phyloP scores from a whole-genome alignment of 202 grass and related monocot species.

The Elaeis oleifera region DNA sequence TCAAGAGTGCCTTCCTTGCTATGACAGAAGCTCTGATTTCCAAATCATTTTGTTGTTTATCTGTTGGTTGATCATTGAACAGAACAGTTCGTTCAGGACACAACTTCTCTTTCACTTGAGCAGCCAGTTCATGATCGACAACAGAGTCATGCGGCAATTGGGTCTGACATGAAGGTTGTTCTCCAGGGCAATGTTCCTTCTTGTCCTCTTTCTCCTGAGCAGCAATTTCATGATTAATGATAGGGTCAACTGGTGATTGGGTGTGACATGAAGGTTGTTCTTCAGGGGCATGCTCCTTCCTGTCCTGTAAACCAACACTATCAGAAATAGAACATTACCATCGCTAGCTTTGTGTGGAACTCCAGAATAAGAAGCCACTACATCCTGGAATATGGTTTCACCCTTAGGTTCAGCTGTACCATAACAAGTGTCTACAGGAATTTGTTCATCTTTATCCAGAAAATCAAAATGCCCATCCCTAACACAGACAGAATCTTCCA shows the following conservation, averaged over 20 bases:
- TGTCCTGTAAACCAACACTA: constrained; percentile 1
- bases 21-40: constrained; percentile 5
- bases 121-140: constrained; percentile 6
- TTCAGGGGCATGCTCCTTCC: constrained; percentile 25
- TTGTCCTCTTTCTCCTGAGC: constrained; percentile 11
- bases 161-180: constrained; percentile 19
- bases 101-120: constrained; percentile 11
- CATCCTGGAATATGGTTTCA: no score
- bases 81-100: background rate
- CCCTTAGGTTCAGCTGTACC: no score
- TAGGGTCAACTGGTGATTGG: background rate
- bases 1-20: constrained; percentile 2
- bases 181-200: constrained; percentile 22
- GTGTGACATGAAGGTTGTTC: constrained; percentile 20
- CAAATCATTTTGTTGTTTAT: constrained; percentile 9
- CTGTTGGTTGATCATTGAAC: constrained; percentile 6
- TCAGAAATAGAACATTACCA: constrained; percentile 11
- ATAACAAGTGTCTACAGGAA: no score
- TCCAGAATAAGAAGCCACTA: constrained; percentile 20
- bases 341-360: constrained; percentile 23
- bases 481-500: no score
- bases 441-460: no score
- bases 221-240: constrained; percentile 8
- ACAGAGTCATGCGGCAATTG: background rate
- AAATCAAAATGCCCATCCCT: no score